Evolutionary conservation across 116 monocot genomes (phyloP).

Genomic region (Posidonia oceanica): DNA sequence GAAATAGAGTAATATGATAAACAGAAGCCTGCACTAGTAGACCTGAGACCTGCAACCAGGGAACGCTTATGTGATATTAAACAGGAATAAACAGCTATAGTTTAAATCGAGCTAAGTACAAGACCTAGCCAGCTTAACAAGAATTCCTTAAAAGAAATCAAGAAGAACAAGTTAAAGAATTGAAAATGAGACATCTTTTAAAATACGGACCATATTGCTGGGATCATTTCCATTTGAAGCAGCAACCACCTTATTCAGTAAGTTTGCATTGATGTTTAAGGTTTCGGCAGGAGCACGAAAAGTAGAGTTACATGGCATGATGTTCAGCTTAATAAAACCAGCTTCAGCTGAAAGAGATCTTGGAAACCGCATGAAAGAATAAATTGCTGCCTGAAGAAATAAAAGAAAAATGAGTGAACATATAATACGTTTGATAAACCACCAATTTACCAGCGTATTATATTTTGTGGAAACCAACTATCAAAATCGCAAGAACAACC

Average conservation of each 20-base stretch:
- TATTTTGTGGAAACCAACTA: too few relatives aligned
- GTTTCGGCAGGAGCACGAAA: background rate
- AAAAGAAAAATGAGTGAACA: slow-evolving; percentile 1
- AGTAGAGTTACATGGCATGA: slow-evolving; percentile 6
- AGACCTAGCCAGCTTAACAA: background rate
- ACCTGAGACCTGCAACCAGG: slow-evolving; percentile 27
- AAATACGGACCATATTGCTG: background rate
- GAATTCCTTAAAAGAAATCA: background rate
- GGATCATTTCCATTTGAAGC: background rate
- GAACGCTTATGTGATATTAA: background rate
- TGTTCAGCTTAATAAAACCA: slow-evolving; percentile 2
- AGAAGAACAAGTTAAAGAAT: slow-evolving; percentile 2
- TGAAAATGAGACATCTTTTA: background rate
- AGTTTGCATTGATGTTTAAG: slow-evolving; percentile 14
- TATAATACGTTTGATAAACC: background rate
- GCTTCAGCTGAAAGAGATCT: slow-evolving; percentile 16
- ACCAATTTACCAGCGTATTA: too few relatives aligned
- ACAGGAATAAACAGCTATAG: background rate
- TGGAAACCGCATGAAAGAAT: slow-evolving; percentile 68
- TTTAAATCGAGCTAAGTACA: background rate
- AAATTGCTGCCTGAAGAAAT: slow-evolving; percentile 47
- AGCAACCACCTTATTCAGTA: slow-evolving; percentile 50
- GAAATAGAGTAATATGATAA: slow-evolving; percentile 40
- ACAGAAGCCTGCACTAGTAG: slow-evolving; percentile 34
- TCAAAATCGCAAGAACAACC: too few relatives aligned